Conservation (phyloP, 2,329 filamentous ascomycete species). For the Aspergillus fischeri region DNA sequence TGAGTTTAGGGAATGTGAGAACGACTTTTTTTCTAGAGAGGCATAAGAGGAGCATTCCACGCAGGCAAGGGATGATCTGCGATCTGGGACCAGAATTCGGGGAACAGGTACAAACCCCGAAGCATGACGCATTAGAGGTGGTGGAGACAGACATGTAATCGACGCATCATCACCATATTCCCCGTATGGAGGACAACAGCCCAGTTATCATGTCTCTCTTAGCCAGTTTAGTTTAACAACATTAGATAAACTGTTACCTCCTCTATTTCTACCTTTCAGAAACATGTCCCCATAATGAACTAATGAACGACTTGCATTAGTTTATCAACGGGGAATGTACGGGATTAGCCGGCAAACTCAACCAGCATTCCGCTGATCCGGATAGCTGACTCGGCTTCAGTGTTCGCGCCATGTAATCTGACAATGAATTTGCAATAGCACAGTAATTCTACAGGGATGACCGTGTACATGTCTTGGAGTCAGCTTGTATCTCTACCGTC, state of each 20-base stretch:
- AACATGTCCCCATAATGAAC: neutral
- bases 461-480: neutral
- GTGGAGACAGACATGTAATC: neutral
- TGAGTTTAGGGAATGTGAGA: no score
- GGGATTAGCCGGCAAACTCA: no score
- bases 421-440: neutral
- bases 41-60: no score
- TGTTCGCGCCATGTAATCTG: neutral
- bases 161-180: neutral
- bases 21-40: no score
- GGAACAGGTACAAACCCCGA: neutral
- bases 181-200: neutral
- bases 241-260: neutral
- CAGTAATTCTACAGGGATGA: neutral
- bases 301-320: neutral
- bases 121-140: neutral
- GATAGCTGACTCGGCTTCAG: no score
- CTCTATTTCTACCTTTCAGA: neutral
- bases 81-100: neutral
- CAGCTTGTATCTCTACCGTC: neutral
- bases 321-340: no score
- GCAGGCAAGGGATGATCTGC: no score
- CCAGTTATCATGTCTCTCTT: neutral
- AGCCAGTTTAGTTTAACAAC: neutral
- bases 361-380: no score